A percentile compares a stretch with the other conserved stretches of the same genome.
phyloP scores from a whole-genome alignment of 2,329 filamentous ascomycete species.

The Fonsecaea pedrosoi region DNA sequence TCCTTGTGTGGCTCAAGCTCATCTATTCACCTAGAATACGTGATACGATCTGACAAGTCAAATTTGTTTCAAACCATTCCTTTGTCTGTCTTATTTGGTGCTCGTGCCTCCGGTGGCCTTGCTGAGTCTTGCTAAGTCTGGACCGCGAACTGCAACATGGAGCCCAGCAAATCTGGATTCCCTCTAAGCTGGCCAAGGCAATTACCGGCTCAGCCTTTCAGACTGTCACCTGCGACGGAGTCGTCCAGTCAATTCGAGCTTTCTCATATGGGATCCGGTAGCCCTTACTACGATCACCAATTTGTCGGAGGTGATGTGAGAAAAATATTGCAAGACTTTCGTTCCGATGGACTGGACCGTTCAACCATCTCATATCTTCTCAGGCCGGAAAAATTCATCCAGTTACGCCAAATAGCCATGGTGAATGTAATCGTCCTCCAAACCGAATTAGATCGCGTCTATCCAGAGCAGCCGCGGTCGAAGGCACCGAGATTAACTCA shows the following conservation, averaged over 20 bases:
- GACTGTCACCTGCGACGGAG: background rate
- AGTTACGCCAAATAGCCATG: background rate
- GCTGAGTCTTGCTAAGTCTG: background rate
- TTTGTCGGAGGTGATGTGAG: background rate
- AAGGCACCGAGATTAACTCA: background rate
- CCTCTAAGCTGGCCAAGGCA: background rate
- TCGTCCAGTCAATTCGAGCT: background rate
- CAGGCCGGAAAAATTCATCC: background rate
- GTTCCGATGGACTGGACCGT: background rate
- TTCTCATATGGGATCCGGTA: background rate
- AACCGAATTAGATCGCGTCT: background rate
- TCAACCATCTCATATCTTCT: background rate
- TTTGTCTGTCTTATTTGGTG: background rate
- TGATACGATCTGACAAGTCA: background rate
- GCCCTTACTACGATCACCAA: background rate
- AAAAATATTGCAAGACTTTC: background rate
- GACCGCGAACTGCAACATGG: background rate
- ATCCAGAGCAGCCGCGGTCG: background rate
- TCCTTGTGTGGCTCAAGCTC: background rate
- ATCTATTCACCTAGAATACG: background rate
- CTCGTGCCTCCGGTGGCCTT: background rate
- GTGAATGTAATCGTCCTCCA: background rate
- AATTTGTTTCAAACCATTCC: background rate
- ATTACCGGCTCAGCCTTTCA: background rate
- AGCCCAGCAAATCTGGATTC: too few relatives aligned